Conservation (phyloP, 768 basidiomycete species). For the Trametes gibbosa region DNA sequence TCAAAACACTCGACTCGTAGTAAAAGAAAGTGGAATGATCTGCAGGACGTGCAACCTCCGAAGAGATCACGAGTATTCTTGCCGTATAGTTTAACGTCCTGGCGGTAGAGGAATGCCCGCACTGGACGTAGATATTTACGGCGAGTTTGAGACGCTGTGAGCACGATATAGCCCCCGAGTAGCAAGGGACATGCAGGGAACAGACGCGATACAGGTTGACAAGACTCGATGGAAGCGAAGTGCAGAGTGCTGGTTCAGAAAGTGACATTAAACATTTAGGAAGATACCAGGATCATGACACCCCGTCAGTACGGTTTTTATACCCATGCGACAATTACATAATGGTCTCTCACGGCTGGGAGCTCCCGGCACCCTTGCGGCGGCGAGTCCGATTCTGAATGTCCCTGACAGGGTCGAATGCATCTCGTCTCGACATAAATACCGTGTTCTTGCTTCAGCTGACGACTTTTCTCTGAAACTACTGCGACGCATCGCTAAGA, state of each 20-base stretch:
- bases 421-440: not conserved
- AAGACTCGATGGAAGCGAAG: no score
- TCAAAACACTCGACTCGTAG: conserved; percentile 49
- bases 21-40: conserved; percentile 51
- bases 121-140: conserved; percentile 26
- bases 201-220: no score
- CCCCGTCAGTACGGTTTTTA: no score
- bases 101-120: conserved; percentile 41
- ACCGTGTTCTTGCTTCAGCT: not conserved
- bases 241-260: no score
- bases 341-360: not conserved
- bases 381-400: no score
- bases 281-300: no score
- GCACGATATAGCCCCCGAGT: no score
- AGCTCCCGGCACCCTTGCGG: no score
- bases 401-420: no score
- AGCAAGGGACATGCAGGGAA: no score
- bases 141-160: not conserved
- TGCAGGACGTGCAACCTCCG: conserved; percentile 39
- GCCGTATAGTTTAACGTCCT: conserved; percentile 72
- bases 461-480: not conserved
- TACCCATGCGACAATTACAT: not conserved
- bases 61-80: conserved; percentile 33
- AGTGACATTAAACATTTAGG: no score
- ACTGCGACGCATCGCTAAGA: not conserved